phyloP scores from a whole-genome alignment of 2,329 filamentous ascomycete species.

The Neonectria magnoliae region DNA sequence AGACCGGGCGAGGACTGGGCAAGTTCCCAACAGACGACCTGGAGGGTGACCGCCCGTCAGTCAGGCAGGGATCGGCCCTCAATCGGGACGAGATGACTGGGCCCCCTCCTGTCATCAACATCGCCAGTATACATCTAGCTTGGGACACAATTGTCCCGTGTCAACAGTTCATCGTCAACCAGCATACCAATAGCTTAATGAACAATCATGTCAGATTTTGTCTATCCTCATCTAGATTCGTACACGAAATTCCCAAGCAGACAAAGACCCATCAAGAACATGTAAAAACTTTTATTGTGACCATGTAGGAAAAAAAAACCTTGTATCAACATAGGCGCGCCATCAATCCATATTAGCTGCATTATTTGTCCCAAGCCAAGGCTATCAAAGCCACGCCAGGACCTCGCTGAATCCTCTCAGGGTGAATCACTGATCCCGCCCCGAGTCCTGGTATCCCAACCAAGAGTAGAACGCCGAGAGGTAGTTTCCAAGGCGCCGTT shows the following conservation, averaged over 20 bases:
- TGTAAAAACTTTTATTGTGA: conserved; percentile 28
- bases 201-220: conserved; percentile 29
- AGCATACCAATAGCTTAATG: too few relatives aligned
- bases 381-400: conserved; percentile 34
- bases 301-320: conserved; percentile 16
- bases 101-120: too few relatives aligned
- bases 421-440: conserved; percentile 31
- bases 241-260: conserved; percentile 25
- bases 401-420: conserved; percentile 8
- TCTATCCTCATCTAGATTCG: conserved; percentile 41
- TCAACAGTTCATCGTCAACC: too few relatives aligned
- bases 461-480: conserved; percentile 33
- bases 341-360: conserved; percentile 40
- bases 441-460: conserved; percentile 32
- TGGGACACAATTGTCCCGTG: too few relatives aligned
- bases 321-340: conserved; percentile 29
- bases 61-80: too few relatives aligned
- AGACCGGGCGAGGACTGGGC: too few relatives aligned
- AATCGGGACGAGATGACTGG: too few relatives aligned
- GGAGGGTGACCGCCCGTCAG: too few relatives aligned
- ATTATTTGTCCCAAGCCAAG: conserved; percentile 31
- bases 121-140: too few relatives aligned
- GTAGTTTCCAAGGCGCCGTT: conserved; percentile 35
- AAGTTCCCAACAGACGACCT: too few relatives aligned
- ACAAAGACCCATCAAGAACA: conserved; percentile 34